These are phyloP conservation scores for Sclerotinia minor DNA, from an alignment of 2,329 filamentous ascomycete genomes.

Conservation along the genomic window DNA sequence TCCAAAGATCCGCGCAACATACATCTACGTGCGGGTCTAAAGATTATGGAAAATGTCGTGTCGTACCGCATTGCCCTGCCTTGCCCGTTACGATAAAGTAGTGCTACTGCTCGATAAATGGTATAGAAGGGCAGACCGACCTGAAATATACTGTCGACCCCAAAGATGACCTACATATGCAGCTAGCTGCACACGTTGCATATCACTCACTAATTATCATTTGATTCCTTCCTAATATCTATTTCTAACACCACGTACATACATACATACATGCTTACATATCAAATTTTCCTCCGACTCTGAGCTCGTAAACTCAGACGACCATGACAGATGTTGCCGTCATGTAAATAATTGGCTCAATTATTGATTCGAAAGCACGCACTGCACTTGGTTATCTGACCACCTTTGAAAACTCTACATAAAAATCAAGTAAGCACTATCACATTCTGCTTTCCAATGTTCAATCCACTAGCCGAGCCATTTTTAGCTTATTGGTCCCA, in stretches of 20 bases:
- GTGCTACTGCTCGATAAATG: neutral
- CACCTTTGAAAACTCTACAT: conserved; percentile 4
- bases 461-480: neutral
- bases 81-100: neutral
- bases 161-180: conserved; percentile 24
- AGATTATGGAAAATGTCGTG: neutral
- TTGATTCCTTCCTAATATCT: neutral
- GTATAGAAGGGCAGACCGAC: neutral
- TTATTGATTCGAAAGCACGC: conserved; percentile 7
- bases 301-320: conserved; percentile 11
- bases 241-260: conserved; percentile 13
- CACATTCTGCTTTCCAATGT: neutral
- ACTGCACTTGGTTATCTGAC: conserved; percentile 6
- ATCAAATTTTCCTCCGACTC: neutral
- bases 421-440: conserved; percentile 22
- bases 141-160: conserved; percentile 16
- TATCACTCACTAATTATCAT: neutral
- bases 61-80: conserved; percentile 5
- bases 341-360: neutral
- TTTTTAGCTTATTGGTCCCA: neutral
- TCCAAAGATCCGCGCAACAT: neutral
- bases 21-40: neutral
- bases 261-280: neutral
- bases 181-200: conserved; percentile 16
- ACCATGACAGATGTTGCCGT: neutral